These are phyloP conservation scores for Amanita muscaria DNA, from an alignment of 768 basidiomycete genomes.

Conservation along the genomic window DNA sequence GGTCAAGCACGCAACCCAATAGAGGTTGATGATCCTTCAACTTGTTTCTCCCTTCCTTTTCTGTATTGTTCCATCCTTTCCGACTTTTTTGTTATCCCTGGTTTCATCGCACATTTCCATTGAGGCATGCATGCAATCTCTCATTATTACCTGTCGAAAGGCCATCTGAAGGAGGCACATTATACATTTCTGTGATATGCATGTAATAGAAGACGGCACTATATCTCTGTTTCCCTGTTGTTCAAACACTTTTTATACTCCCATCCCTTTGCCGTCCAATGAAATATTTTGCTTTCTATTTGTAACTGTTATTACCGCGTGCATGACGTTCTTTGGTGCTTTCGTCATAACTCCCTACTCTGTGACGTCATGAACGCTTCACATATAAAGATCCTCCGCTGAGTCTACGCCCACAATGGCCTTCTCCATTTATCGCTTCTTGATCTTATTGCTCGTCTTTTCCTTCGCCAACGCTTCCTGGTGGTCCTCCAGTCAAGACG, in stretches of 20 bases:
- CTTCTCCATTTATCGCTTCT: neutral
- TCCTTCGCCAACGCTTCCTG: conserved; percentile 40
- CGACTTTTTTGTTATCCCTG: conserved; percentile 12
- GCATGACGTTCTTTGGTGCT: neutral
- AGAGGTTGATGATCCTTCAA: conserved; percentile 23
- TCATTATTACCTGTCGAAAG: conserved; percentile 29
- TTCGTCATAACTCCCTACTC: conserved; percentile 13
- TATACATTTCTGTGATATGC: conserved; percentile 41
- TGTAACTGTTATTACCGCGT: too few relatives aligned
- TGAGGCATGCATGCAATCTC: conserved; percentile 41
- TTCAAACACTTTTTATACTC: too few relatives aligned
- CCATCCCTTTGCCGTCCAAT: conserved; percentile 9
- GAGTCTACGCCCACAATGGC: neutral
- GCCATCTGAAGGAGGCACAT: conserved; percentile 72
- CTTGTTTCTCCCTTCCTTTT: conserved; percentile 17
- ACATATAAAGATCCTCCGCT: too few relatives aligned
- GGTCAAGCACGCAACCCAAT: conserved; percentile 74
- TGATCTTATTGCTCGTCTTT: conserved; percentile 9
- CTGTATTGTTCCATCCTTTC: conserved; percentile 15
- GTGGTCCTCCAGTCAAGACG: conserved; percentile 27
- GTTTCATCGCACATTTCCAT: conserved; percentile 21
- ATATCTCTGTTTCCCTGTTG: conserved; percentile 5
- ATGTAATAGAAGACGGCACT: conserved; percentile 46
- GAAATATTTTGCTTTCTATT: conserved; percentile 5
- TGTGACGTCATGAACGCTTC: conserved; percentile 16